Evolutionary conservation across 805 yeast species (phyloP).

Genomic region (Zygosaccharomyces siamensis): DNA sequence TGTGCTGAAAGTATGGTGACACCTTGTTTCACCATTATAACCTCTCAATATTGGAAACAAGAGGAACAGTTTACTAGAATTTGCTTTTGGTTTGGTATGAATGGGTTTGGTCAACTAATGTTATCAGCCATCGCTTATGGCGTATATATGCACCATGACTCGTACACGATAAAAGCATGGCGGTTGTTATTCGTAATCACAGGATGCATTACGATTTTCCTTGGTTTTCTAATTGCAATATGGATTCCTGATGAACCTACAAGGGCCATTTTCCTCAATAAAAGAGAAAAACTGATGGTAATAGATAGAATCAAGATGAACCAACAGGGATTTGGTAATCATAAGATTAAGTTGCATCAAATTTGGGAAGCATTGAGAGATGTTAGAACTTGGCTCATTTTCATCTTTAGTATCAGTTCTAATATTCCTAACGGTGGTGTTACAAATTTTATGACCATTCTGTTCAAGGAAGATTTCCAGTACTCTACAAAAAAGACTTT

Average conservation of each 20-base stretch:
- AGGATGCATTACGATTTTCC: slow-evolving; percentile 52
- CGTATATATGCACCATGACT: slow-evolving; percentile 36
- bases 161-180: slow-evolving; percentile 51
- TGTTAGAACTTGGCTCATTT: slow-evolving; percentile 44
- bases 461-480: slow-evolving; percentile 41
- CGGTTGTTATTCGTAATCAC: slow-evolving; percentile 52
- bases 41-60: slow-evolving; percentile 54
- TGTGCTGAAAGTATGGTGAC: slow-evolving; percentile 49
- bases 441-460: slow-evolving; percentile 44
- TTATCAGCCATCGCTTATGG: slow-evolving; percentile 57
- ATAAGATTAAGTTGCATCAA: slow-evolving; percentile 50
- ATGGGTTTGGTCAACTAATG: slow-evolving; percentile 45
- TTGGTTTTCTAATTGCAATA: slow-evolving; percentile 44
- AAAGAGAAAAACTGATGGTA: slow-evolving; percentile 43
- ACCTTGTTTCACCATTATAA: slow-evolving; percentile 53
- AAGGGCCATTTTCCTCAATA: slow-evolving; percentile 43
- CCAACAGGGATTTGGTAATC: slow-evolving; percentile 57
- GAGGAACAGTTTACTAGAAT: slow-evolving; percentile 43
- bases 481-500: slow-evolving; percentile 40
- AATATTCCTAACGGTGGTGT: slow-evolving; percentile 54
- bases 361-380: slow-evolving; percentile 49
- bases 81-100: slow-evolving; percentile 42
- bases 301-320: slow-evolving; percentile 50
- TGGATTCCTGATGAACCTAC: slow-evolving; percentile 57
- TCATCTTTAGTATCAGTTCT: slow-evolving; percentile 38